Evolutionary conservation across 768 basidiomycete species (phyloP).

Genomic region (Cyclocybe cylindracea): DNA sequence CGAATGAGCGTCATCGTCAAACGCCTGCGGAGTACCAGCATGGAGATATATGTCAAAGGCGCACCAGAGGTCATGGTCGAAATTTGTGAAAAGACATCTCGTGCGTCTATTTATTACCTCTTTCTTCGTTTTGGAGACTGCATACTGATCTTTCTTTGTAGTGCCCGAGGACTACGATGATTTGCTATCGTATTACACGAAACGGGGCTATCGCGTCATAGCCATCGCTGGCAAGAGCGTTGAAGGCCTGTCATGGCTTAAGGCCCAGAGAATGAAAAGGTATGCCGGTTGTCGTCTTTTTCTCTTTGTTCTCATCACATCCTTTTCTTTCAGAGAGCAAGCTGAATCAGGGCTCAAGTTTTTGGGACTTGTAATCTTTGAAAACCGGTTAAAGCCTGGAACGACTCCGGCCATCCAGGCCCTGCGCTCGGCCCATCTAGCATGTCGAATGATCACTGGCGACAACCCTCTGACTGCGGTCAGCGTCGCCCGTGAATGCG

Average conservation of each 20-base stretch:
- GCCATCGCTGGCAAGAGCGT: conserved; percentile 97
- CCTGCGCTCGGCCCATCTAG: conserved; percentile 85
- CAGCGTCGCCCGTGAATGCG: conserved; percentile 94
- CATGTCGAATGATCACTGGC: conserved; percentile 97
- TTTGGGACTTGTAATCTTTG: conserved; percentile 95
- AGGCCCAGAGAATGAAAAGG: conserved; percentile 96
- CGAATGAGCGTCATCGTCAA: conserved; percentile 99
- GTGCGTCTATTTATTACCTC: conserved; percentile 47
- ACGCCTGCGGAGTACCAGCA: conserved; percentile 86
- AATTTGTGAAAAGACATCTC: conserved; percentile 90
- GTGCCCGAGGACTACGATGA: conserved; percentile 98
- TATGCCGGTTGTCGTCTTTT: conserved; percentile 27
- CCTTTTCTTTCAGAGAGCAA: conserved; percentile 68
- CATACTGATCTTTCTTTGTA: conserved; percentile 28
- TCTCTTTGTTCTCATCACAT: conserved; percentile 2
- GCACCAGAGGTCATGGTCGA: conserved; percentile 97
- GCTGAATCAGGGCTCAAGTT: conserved; percentile 90
- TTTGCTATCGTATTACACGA: conserved; percentile 94
- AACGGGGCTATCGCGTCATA: conserved; percentile 95
- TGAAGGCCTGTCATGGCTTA: conserved; percentile 93
- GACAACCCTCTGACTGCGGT: conserved; percentile 97
- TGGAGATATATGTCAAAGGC: conserved; percentile 99
- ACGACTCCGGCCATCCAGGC: conserved; percentile 90
- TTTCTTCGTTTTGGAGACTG: not conserved
- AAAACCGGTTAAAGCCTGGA: conserved; percentile 94